A percentile compares a stretch with the other conserved stretches of the same genome.
Conservation (phyloP, 2,329 filamentous ascomycete species). For the Colletotrichum tofieldiae region DNA sequence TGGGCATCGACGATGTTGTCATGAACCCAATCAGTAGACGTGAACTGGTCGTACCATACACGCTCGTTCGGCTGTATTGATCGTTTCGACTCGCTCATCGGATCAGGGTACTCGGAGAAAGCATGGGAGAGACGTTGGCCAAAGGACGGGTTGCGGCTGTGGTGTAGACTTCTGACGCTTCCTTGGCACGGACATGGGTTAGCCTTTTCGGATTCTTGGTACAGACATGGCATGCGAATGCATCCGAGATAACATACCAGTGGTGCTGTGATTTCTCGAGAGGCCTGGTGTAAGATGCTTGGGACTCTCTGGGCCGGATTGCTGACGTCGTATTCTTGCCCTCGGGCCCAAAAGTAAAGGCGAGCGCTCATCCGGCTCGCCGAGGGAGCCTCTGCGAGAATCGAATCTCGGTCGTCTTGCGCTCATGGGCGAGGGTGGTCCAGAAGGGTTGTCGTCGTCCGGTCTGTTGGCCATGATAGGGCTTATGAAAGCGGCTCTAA, state of each 20-base stretch:
- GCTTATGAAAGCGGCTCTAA: conserved; percentile 23
- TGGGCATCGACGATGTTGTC: conserved; percentile 96
- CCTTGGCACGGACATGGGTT: conserved; percentile 48
- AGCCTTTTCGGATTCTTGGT: conserved; percentile 23
- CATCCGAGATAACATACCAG: conserved; percentile 53
- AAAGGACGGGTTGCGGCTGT: conserved; percentile 73
- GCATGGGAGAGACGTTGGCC: conserved; percentile 74
- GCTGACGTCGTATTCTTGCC: conserved; percentile 58
- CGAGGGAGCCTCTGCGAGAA: conserved; percentile 32
- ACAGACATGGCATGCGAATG: neutral
- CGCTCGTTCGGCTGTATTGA: conserved; percentile 84
- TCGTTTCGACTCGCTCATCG: conserved; percentile 75
- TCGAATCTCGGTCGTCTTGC: conserved; percentile 41
- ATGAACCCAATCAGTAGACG: conserved; percentile 97
- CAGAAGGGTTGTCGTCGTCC: conserved; percentile 36
- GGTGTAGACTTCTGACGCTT: conserved; percentile 60
- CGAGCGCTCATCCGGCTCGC: conserved; percentile 59
- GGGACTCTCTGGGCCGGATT: conserved; percentile 44
- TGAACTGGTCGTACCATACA: conserved; percentile 99
- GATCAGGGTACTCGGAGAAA: conserved; percentile 71
- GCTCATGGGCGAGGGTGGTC: conserved; percentile 37
- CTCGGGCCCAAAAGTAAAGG: conserved; percentile 59
- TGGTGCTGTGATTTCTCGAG: conserved; percentile 61
- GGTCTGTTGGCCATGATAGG: conserved; percentile 34
- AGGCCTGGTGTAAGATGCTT: conserved; percentile 44